Conservation (phyloP, 257 asterid species). For the Lycium ferocissimum region DNA sequence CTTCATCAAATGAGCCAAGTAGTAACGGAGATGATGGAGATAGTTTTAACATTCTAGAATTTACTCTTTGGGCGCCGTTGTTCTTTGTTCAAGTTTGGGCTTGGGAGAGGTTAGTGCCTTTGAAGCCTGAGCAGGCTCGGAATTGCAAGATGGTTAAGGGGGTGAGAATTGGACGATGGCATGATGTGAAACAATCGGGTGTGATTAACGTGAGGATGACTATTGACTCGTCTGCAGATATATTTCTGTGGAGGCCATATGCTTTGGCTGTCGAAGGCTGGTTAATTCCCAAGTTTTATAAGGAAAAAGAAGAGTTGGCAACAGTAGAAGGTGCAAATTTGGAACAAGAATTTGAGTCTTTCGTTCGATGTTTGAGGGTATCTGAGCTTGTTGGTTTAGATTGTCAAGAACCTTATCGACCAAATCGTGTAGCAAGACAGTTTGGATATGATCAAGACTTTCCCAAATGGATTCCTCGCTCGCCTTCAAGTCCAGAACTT, state of each 20-base stretch:
- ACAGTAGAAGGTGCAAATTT: background rate
- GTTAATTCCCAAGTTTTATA: conserved; percentile 40
- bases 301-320: conserved; percentile 36
- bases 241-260: conserved; percentile 49
- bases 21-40: background rate
- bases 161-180: conserved; percentile 47
- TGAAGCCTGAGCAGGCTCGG: conserved; percentile 37
- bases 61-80: conserved; percentile 43
- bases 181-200: conserved; percentile 7
- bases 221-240: conserved; percentile 40
- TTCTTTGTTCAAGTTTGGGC: conserved; percentile 54
- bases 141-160: conserved; percentile 32
- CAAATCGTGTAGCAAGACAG: conserved; percentile 53
- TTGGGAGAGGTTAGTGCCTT: conserved; percentile 51
- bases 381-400: conserved; percentile 45
- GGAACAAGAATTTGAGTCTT: conserved; percentile 37
- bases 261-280: conserved; percentile 39
- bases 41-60: conserved; percentile 20
- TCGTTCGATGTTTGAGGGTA: conserved; percentile 40
- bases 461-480: conserved; percentile 33
- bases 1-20: background rate
- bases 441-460: conserved; percentile 52
- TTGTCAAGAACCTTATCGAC: conserved; percentile 45
- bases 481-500: background rate
- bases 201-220: conserved; percentile 41